Evolutionary conservation across 2,329 filamentous ascomycete genomes (phyloP).

Genomic region (Xylariaceae sp.): DNA sequence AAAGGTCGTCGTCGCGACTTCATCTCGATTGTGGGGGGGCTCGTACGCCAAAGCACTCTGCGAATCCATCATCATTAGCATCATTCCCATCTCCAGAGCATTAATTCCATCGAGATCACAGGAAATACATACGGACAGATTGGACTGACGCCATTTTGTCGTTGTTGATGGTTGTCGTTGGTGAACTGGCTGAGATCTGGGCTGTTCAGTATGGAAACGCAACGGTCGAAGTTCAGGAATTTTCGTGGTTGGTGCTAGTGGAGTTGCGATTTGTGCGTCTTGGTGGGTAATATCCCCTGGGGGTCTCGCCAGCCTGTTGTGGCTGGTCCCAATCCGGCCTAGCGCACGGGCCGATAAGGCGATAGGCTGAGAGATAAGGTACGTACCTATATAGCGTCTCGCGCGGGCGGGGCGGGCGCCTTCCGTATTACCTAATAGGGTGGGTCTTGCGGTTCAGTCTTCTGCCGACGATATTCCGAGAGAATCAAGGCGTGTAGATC

Average conservation of each 20-base stretch:
- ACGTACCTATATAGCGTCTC: neutral
- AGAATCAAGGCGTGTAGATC: no score
- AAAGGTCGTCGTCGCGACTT: neutral
- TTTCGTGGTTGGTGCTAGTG: constrained; percentile 19
- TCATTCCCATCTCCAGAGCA: neutral
- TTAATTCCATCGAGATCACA: neutral
- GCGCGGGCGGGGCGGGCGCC: neutral
- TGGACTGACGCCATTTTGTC: constrained; percentile 20
- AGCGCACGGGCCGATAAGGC: neutral
- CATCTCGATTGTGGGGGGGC: neutral
- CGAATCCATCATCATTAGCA: constrained; percentile 10
- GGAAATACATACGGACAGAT: constrained; percentile 19
- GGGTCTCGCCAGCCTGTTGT: constrained; percentile 16
- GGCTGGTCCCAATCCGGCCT: constrained; percentile 11
- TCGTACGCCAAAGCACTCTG: constrained; percentile 23
- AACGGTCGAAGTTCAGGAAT: constrained; percentile 19
- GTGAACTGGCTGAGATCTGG: constrained; percentile 13
- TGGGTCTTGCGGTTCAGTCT: constrained; percentile 46
- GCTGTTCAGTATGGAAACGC: constrained; percentile 20
- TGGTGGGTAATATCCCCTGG: constrained; percentile 16
- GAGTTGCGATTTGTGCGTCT: constrained; percentile 22
- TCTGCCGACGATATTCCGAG: constrained; percentile 14
- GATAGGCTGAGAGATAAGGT: neutral
- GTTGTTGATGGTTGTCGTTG: constrained; percentile 12
- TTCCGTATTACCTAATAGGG: neutral